Conservation (phyloP, 2,329 filamentous ascomycete species). For the Raffaelea arxii region DNA sequence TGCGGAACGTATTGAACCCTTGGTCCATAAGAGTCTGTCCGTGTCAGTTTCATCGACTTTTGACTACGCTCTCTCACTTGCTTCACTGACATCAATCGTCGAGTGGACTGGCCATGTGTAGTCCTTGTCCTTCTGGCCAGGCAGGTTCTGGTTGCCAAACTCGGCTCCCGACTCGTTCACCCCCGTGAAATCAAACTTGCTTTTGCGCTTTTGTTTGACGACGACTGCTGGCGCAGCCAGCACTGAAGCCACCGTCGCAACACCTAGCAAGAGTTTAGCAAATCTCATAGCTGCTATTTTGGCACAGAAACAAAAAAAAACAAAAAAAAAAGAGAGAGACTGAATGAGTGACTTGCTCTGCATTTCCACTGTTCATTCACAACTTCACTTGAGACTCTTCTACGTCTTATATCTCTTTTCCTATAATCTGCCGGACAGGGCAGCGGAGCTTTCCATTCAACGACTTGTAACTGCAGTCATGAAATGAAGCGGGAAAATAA, state of each 20-base stretch:
- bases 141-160: slow-evolving; percentile 46
- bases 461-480: too few relatives aligned
- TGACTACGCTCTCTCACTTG: background rate
- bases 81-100: slow-evolving; percentile 23
- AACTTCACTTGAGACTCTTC: too few relatives aligned
- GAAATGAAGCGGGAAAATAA: too few relatives aligned
- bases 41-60: background rate
- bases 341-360: background rate
- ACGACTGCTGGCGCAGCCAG: slow-evolving; percentile 19
- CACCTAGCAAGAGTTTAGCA: slow-evolving; percentile 20
- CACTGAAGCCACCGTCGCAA: slow-evolving; percentile 19
- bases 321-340: background rate
- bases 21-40: slow-evolving; percentile 34
- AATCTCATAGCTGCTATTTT: slow-evolving; percentile 27
- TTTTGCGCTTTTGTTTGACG: slow-evolving; percentile 22
- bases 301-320: background rate
- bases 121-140: slow-evolving; percentile 45
- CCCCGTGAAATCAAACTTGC: slow-evolving; percentile 25
- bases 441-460: too few relatives aligned
- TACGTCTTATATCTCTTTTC: too few relatives aligned
- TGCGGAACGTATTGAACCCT: slow-evolving; percentile 47
- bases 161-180: slow-evolving; percentile 48
- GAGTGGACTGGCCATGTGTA: slow-evolving; percentile 49
- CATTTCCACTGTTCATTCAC: background rate
- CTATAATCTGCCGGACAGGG: too few relatives aligned